Evolutionary conservation across 345 rosid species (phyloP).

Genomic region (Euphorbia tirucalli): DNA sequence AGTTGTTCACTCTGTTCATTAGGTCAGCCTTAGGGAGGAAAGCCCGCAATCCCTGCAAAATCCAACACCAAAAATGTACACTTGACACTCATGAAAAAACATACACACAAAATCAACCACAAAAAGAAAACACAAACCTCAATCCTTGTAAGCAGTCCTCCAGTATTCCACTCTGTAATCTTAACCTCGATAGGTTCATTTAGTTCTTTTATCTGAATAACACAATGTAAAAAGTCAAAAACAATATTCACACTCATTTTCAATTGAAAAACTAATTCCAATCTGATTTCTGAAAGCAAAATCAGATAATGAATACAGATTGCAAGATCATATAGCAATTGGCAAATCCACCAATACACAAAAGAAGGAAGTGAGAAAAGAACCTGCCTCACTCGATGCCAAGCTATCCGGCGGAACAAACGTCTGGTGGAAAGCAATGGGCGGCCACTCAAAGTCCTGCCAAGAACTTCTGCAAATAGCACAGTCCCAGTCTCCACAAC

Average conservation of each 20-base stretch:
- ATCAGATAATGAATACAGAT: too few relatives aligned
- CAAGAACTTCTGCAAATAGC: slow-evolving; percentile 84
- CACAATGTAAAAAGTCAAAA: slow-evolving; percentile 10
- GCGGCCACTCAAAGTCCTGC: slow-evolving; percentile 84
- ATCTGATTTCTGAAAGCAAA: background rate
- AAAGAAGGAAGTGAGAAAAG: slow-evolving; percentile 48
- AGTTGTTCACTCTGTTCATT: slow-evolving; percentile 65
- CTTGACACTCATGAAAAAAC: background rate
- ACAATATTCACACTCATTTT: slow-evolving; percentile 8
- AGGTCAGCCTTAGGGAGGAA: slow-evolving; percentile 84
- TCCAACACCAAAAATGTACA: slow-evolving; percentile 10
- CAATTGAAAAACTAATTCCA: background rate
- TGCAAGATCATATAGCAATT: too few relatives aligned
- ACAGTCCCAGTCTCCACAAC: slow-evolving; percentile 84
- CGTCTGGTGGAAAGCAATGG: slow-evolving; percentile 85
- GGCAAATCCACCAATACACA: background rate
- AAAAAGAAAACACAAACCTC: slow-evolving; percentile 76
- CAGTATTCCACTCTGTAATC: slow-evolving; percentile 87
- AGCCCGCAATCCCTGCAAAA: slow-evolving; percentile 76
- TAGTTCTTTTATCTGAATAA: slow-evolving; percentile 69
- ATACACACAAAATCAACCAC: background rate
- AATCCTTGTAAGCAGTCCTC: slow-evolving; percentile 80
- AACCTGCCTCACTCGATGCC: slow-evolving; percentile 99
- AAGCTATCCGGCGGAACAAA: slow-evolving; percentile 61
- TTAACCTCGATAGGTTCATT: slow-evolving; percentile 78